These are phyloP conservation scores for Pichia exigua DNA, from an alignment of 805 yeast genomes.

Conservation along the genomic window DNA sequence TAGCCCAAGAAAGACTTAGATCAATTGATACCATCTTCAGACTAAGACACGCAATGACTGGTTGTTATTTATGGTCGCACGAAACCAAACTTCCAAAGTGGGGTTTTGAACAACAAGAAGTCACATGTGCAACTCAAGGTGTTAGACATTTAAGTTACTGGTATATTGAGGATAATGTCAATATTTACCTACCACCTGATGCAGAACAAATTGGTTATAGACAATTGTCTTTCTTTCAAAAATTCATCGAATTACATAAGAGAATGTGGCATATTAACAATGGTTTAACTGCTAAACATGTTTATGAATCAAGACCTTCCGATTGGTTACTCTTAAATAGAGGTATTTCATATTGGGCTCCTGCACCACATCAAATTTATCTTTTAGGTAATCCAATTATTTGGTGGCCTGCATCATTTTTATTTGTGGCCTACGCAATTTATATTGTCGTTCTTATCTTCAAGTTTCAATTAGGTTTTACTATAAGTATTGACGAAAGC, in stretches of 20 bases:
- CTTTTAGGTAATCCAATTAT: constrained; percentile 70
- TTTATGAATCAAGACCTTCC: constrained; percentile 62
- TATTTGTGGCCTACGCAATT: constrained; percentile 42
- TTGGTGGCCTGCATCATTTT: constrained; percentile 65
- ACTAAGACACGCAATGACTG: constrained; percentile 72
- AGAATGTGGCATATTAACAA: constrained; percentile 74
- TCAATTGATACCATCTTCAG: constrained; percentile 67
- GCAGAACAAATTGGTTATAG: constrained; percentile 48
- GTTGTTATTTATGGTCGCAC: constrained; percentile 70
- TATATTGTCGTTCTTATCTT: constrained; percentile 40
- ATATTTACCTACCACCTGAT: constrained; percentile 36
- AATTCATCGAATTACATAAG: constrained; percentile 57
- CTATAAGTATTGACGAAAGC: constrained; percentile 40
- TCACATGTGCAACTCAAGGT: constrained; percentile 71
- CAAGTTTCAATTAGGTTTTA: constrained; percentile 55
- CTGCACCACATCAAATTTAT: constrained; percentile 47
- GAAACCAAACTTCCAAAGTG: constrained; percentile 70
- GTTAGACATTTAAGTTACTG: constrained; percentile 51
- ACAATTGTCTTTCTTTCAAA: constrained; percentile 45
- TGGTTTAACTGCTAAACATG: constrained; percentile 61
- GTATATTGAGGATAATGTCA: constrained; percentile 67
- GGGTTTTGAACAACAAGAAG: constrained; percentile 84
- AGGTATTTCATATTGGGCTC: constrained; percentile 79
- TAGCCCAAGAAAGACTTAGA: constrained; percentile 46
- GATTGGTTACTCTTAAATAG: constrained; percentile 70